These are phyloP conservation scores for Penicillium sp. DNA, from an alignment of 2,329 filamentous ascomycete genomes.

Conservation along the genomic window DNA sequence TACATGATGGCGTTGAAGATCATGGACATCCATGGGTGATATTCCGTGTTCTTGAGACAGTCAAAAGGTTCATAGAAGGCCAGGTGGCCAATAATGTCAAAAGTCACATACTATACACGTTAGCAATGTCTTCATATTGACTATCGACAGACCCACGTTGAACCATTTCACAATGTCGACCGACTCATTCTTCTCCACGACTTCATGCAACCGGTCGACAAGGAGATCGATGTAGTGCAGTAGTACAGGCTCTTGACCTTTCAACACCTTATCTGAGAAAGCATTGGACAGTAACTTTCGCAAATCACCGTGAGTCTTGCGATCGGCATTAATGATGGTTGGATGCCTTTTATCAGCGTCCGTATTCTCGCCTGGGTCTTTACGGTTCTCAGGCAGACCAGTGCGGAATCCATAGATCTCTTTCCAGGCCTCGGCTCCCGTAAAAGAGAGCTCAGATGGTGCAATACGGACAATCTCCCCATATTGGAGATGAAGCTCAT, in stretches of 20 bases:
- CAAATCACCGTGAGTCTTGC: conserved; percentile 5
- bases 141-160: background rate
- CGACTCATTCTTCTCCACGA: conserved; percentile 2
- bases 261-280: conserved; percentile 7
- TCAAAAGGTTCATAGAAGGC: conserved; percentile 5
- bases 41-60: conserved; percentile 3
- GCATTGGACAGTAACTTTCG: conserved; percentile 6
- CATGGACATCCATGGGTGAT: conserved; percentile 7
- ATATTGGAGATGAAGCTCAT: conserved; percentile 1
- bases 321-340: conserved; percentile 7
- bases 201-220: conserved; percentile 1
- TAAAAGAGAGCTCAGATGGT: conserved; percentile 2
- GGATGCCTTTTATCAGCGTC: conserved; percentile 4
- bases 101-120: background rate
- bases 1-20: conserved; percentile 6
- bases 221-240: conserved; percentile 6
- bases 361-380: conserved; percentile 6
- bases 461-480: conserved; percentile 3
- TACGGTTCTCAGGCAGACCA: conserved; percentile 4
- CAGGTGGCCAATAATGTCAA: conserved; percentile 6
- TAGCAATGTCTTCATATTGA: background rate
- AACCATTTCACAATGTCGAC: conserved; percentile 8
- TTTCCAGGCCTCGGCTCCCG: background rate
- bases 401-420: conserved; percentile 3
- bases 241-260: conserved; percentile 5